These are phyloP conservation scores for Lepidopterella palustris DNA, from an alignment of 495 filamentous ascomycete genomes.

Conservation along the genomic window DNA sequence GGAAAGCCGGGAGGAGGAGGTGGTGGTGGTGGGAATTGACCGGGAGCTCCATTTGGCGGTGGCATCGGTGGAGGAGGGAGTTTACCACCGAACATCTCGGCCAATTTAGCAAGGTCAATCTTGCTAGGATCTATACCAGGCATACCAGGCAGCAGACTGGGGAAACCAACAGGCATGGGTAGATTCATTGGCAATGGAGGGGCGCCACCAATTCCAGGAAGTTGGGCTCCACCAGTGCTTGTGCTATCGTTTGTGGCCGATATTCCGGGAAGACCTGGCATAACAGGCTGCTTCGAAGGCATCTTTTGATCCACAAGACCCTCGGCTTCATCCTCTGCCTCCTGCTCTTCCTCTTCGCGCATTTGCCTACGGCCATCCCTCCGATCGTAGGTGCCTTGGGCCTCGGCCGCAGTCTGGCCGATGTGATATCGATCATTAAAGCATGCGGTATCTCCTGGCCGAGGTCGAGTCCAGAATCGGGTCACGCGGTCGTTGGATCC, in stretches of 20 bases:
- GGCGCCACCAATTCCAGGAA: conserved; percentile 51
- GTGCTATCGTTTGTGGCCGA: conserved; percentile 35
- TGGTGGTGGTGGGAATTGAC: conserved; percentile 19
- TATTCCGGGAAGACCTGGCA: conserved; percentile 36
- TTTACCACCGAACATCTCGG: conserved; percentile 46
- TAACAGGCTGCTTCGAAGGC: conserved; percentile 44
- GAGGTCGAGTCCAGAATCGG: conserved; percentile 84
- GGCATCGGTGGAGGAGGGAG: conserved; percentile 39
- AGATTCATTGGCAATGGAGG: conserved; percentile 36
- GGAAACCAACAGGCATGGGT: conserved; percentile 30
- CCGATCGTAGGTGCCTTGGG: conserved; percentile 84
- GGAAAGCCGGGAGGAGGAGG: conserved; percentile 30
- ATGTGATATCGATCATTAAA: conserved; percentile 91
- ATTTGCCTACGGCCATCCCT: conserved; percentile 69
- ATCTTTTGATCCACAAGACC: conserved; percentile 92
- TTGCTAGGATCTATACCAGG: conserved; percentile 50
- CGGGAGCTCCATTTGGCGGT: conserved; percentile 42
- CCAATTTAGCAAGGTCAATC: conserved; percentile 63
- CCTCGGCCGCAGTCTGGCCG: conserved; percentile 86
- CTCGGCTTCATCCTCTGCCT: conserved; percentile 86
- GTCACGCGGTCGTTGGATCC: conserved; percentile 96
- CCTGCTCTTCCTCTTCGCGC: conserved; percentile 87
- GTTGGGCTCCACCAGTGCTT: conserved; percentile 35
- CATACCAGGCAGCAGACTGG: conserved; percentile 40
- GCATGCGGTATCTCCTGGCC: conserved; percentile 77